A percentile compares a stretch with the other conserved stretches of the same genome.
phyloP scores from a whole-genome alignment of 208 protist genomes.

The Leishmania mexicana region DNA sequence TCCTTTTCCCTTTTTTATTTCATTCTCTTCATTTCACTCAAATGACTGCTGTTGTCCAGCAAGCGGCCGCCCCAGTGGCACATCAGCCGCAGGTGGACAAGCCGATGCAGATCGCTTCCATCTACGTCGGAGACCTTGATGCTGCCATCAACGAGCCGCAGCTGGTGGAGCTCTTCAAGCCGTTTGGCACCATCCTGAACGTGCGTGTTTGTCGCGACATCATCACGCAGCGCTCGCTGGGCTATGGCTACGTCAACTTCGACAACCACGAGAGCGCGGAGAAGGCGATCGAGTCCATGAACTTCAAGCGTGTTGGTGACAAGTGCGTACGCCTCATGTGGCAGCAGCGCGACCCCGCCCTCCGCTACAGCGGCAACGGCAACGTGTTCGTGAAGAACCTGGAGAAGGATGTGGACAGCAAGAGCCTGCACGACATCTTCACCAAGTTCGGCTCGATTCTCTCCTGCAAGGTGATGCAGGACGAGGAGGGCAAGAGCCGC shows the following conservation, averaged over 20 bases:
- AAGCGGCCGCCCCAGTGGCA: conserved; percentile 25
- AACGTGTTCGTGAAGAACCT: conserved; percentile 99
- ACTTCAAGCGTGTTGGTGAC: conserved; percentile 96
- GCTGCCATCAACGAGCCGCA: conserved; percentile 90
- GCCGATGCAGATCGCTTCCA: conserved; percentile 93
- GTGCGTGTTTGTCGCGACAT: conserved; percentile 98
- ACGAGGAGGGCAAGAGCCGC: conserved; percentile 92
- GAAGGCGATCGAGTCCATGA: conserved; percentile 97
- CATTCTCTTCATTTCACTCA: not conserved
- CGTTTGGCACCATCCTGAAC: conserved; percentile 97
- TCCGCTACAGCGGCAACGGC: conserved; percentile 97
- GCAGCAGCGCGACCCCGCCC: conserved; percentile 98
- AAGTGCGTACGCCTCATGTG: conserved; percentile 99
- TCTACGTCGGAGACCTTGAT: conserved; percentile 99
- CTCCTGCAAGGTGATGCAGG: conserved; percentile 97
- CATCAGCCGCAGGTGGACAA: conserved; percentile 37
- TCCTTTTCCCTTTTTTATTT: not conserved
- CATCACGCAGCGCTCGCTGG: conserved; percentile 97
- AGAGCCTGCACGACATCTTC: conserved; percentile 98
- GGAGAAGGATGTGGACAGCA: conserved; percentile 96
- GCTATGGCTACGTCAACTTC: conserved; percentile 99
- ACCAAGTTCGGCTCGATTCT: conserved; percentile 97
- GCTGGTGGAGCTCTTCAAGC: conserved; percentile 98
- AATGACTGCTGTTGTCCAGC: conserved; percentile 25
- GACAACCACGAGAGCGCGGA: conserved; percentile 96